Evolutionary conservation across 1,139 yeast genomes (phyloP), one percentile per base, ranked within the genome.

Genomic region (Hyphopichia pseudoburtonii): DNA sequence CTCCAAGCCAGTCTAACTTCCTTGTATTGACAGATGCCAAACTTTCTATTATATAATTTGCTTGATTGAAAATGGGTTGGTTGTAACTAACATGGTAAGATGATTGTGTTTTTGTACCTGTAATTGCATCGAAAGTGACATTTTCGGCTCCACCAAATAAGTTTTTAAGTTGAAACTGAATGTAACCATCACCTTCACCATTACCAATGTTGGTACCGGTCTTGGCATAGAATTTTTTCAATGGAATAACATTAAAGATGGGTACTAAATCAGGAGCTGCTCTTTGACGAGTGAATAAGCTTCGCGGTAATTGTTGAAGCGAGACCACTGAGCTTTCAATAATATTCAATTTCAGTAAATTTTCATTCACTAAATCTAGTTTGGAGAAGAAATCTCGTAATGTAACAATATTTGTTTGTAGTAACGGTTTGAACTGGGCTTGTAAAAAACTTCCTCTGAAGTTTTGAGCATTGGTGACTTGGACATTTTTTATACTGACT

Each of bases 141-240:
- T 72, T 72, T 56, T 92, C 98, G 7, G 92, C 97, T 2, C 96
- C 96, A 0, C 96, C 96, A 60, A 89, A 80, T 9, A 87, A 62
- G 56, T 92, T 90, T 36, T 80, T 74, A 56, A 85, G 67, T 54
- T 84, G 89, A 43, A 86, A 76, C 35, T 85, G 83, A 32, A 88
- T 73, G 52, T 88, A 87, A 2, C 96, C 97, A 55, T 86, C 95
- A 21, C 97, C 97, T 65, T 89, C 96, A 19, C 95, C 95, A 54
- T 90, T 90, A 2, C 97, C 97, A 4, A 90, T 78, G 58, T 86
- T 89, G 5, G 96, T 90, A n/a, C 96, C 97, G 2, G 96, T 86
- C 52, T 83, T 84, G 42, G 94, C 89, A 43, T 76, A 76, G 52
- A 86, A 83, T 47, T 69, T 72, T 47, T 84, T 82, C 2, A 76